Evolutionary conservation across 768 basidiomycete genomes (phyloP).

Genomic region (Chiua virens): DNA sequence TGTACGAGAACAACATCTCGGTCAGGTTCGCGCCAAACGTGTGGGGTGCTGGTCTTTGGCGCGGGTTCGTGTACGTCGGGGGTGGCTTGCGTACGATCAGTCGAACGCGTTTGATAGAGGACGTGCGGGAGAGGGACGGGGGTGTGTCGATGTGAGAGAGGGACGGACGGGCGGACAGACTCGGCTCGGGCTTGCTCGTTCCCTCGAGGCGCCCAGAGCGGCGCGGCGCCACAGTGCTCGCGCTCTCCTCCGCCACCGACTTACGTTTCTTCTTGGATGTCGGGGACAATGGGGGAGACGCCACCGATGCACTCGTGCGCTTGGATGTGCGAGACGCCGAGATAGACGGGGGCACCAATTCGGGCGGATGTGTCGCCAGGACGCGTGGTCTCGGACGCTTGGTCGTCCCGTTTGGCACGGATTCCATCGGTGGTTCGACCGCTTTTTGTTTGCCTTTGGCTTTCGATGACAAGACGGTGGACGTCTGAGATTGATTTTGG

Average conservation of each 20-base stretch:
- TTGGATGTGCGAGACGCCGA: constrained; percentile 21
- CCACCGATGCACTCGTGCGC: constrained; percentile 23
- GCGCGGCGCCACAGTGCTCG: constrained; percentile 8
- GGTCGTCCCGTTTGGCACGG: constrained; percentile 11
- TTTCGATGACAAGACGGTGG: constrained; percentile 21
- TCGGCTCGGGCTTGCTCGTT: constrained; percentile 9
- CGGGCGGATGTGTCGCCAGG: not conserved
- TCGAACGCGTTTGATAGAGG: constrained; percentile 57
- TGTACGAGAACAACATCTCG: constrained; percentile 63
- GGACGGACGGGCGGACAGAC: not conserved
- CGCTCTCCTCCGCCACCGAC: constrained; percentile 10
- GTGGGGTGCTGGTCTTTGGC: constrained; percentile 59
- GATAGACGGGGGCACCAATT: constrained; percentile 6
- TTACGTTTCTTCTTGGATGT: constrained; percentile 28
- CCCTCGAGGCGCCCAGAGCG: constrained; percentile 23
- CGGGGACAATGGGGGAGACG: constrained; percentile 21
- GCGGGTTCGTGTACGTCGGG: constrained; percentile 60
- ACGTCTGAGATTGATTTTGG: not conserved
- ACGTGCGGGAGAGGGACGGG: constrained; percentile 10
- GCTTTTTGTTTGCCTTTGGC: constrained; percentile 35
- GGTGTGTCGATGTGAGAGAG: not conserved
- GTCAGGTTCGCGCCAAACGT: constrained; percentile 54
- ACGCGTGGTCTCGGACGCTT: constrained; percentile 12
- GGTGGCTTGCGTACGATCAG: constrained; percentile 67
- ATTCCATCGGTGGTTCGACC: constrained; percentile 16